phyloP scores from a whole-genome alignment of 2,329 filamentous ascomycete species.

The Pseudocercospora macadamiae region DNA sequence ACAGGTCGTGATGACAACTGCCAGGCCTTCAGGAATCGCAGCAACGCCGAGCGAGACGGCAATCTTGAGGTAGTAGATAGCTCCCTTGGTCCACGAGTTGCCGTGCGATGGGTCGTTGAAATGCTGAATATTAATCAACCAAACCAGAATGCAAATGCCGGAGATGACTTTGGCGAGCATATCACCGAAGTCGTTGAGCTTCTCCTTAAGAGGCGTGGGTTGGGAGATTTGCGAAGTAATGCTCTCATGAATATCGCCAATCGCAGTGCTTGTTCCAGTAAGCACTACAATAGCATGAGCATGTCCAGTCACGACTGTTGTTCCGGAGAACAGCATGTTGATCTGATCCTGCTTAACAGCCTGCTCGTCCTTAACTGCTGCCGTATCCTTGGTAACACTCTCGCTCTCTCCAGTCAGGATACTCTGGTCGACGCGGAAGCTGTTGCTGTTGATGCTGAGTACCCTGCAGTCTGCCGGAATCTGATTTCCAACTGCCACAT shows the following conservation, averaged over 20 bases:
- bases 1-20: conserved; percentile 98
- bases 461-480: conserved; percentile 94
- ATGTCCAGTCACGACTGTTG: conserved; percentile 92
- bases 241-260: conserved; percentile 98
- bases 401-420: conserved; percentile 97
- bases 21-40: conserved; percentile 94
- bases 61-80: conserved; percentile 99
- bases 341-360: conserved; percentile 96
- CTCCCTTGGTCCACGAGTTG: conserved; percentile 84
- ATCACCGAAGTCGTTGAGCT: conserved; percentile 97
- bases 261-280: conserved; percentile 88
- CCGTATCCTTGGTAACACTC: conserved; percentile 84
- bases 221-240: conserved; percentile 98
- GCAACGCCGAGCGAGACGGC: conserved; percentile 97
- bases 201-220: conserved; percentile 96
- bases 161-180: conserved; percentile 96
- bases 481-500: conserved; percentile 85
- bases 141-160: conserved; percentile 92
- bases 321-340: conserved; percentile 98
- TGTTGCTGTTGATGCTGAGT: conserved; percentile 91
- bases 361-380: conserved; percentile 70
- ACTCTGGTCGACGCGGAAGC: conserved; percentile 93
- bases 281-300: conserved; percentile 88
- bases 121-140: conserved; percentile 97
- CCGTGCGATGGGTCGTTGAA: conserved; percentile 95